Evolutionary conservation across 805 yeast species (phyloP).

Genomic region (Hanseniaspora pseudoguilliermondii): DNA sequence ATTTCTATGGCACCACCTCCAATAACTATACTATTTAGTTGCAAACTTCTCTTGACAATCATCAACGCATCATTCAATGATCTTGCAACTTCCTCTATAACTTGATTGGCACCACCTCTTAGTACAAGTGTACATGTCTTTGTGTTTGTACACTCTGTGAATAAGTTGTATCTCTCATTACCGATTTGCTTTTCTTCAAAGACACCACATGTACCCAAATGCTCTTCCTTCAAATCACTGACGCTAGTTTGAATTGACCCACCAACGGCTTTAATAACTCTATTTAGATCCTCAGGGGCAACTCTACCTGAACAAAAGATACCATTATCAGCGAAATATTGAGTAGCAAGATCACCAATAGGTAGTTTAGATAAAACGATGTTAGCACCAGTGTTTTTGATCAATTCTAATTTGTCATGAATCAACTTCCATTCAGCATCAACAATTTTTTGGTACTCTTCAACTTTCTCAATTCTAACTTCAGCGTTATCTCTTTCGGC

Average conservation of each 20-base stretch:
- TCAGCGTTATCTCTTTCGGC: conserved; percentile 99
- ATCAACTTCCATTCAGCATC: conserved; percentile 99
- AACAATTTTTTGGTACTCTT: conserved; percentile 88
- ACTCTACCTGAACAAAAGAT: conserved; percentile 98
- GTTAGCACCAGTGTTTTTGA: conserved; percentile 75
- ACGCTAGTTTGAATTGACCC: conserved; percentile 75
- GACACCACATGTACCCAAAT: conserved; percentile 69
- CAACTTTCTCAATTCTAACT: conserved; percentile 86
- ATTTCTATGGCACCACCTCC: conserved; percentile 99
- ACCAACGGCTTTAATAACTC: conserved; percentile 89
- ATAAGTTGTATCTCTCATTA: conserved; percentile 84
- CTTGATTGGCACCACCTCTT: conserved; percentile 98
- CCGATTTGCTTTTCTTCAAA: conserved; percentile 96
- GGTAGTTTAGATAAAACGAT: conserved; percentile 90
- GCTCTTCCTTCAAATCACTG: conserved; percentile 52
- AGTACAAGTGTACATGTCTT: conserved; percentile 85
- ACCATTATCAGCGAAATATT: conserved; percentile 89
- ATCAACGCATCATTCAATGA: conserved; percentile 95
- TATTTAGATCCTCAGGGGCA: conserved; percentile 72
- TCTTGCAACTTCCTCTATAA: conserved; percentile 93
- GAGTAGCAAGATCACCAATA: conserved; percentile 98
- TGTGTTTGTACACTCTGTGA: conserved; percentile 83
- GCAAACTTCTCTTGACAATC: conserved; percentile 92
- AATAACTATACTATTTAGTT: conserved; percentile 78
- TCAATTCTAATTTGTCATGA: conserved; percentile 68